Base-by-base conservation (phyloP, 2,329 filamentous ascomycete genomes). In the Penicillium sp. region DNA sequence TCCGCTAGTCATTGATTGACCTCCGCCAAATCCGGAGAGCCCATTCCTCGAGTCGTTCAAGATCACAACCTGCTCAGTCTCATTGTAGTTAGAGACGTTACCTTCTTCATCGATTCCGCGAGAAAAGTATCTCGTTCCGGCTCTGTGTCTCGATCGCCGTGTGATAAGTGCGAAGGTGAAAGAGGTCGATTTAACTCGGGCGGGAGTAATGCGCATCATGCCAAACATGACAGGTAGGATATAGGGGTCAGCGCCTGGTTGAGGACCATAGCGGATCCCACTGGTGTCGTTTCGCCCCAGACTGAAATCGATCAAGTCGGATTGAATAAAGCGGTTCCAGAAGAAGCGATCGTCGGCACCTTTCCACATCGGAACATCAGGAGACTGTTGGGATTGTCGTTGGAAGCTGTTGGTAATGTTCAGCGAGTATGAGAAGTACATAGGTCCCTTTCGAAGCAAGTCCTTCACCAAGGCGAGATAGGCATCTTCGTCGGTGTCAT, bases 341-440 rank as follows among this genome's bases (percentile, higher is more conserved):
- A 96, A 99, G 78, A 99, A 99, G 57, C 93, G 89, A 68, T 97
- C 91, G 70, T 99, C 93, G 56, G 92, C 86, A 60, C 90, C 80
- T 77, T 87, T 86, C 93, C 93, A 99, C 50, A 97, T 73, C 11
- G 93, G 91, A 47, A 80, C 76, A 13, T 80, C 80, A 48, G 76
- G 74, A 67, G 95, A 83, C 57, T 83, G 77, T 59, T 91, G 83
- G 3, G 91, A 84, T 69, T 97, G 93, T 56, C 93, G 84, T 74
- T 99, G 93, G 75, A 97, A 95, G 67, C 83, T 91, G 77, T 95
- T 99, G 61, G 93, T 99, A 57, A 99, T 80, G 72, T 99, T 93
- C 69, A 95, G 83, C 8, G 91, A 92, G 76, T 99, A 99, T 49
- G 93, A 97, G 66, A 96, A 99, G 79, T 95, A 97, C 86, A 97